phyloP scores from a whole-genome alignment of 2,329 filamentous ascomycete species.

The Botrytis porri region DNA sequence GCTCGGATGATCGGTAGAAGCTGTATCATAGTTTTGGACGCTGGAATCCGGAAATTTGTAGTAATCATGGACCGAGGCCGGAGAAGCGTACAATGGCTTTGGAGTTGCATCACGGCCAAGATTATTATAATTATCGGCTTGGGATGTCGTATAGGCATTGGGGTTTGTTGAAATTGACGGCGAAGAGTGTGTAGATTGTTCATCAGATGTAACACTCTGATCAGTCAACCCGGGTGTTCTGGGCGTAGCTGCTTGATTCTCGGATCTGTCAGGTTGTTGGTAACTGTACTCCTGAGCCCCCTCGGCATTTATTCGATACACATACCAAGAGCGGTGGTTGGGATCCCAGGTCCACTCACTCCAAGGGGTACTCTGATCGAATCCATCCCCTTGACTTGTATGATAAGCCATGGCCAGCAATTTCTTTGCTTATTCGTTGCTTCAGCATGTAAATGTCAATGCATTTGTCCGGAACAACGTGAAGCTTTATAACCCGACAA shows the following conservation, averaged over 20 bases:
- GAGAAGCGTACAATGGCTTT: neutral
- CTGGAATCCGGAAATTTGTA: neutral
- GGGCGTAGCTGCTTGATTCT: neutral
- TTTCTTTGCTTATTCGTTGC: neutral
- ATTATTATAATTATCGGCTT: neutral
- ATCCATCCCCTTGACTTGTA: neutral
- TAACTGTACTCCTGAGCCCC: neutral
- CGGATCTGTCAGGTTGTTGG: neutral
- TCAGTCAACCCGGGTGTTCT: neutral
- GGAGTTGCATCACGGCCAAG: neutral
- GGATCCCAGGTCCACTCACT: neutral
- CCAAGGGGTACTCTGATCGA: neutral
- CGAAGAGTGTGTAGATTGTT: too few relatives aligned
- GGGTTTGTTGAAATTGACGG: too few relatives aligned
- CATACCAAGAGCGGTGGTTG: neutral
- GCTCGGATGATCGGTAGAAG: neutral
- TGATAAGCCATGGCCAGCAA: neutral
- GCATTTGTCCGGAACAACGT: neutral
- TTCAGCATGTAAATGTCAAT: neutral
- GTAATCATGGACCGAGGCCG: neutral
- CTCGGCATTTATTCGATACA: neutral
- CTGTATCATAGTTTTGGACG: neutral
- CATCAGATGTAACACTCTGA: too few relatives aligned
- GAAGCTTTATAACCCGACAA: neutral
- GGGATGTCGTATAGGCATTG: neutral